phyloP scores from a whole-genome alignment of 2,329 filamentous ascomycete genomes.

The Fusarium xylarioides region DNA sequence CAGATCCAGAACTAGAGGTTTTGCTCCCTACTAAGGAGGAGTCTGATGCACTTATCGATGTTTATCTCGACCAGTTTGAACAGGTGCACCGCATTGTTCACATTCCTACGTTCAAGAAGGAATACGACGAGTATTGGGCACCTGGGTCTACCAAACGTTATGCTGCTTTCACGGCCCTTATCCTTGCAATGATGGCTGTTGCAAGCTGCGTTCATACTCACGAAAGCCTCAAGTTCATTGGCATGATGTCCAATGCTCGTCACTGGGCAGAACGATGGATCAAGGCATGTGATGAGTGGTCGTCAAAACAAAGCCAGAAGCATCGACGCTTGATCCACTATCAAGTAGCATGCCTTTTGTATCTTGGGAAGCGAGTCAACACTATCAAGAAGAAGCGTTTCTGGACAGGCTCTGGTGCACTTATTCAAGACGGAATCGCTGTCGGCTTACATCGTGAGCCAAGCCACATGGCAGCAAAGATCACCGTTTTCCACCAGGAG shows the following conservation, averaged over 20 bases:
- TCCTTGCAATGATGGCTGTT: slow-evolving; percentile 69
- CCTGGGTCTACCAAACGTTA: slow-evolving; percentile 53
- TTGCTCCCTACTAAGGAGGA: slow-evolving; percentile 59
- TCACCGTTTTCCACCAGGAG: slow-evolving; percentile 68
- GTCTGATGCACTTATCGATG: slow-evolving; percentile 58
- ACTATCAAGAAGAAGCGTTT: slow-evolving; percentile 72
- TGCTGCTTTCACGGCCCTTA: slow-evolving; percentile 64
- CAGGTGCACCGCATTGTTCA: slow-evolving; percentile 67
- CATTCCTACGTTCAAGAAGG: slow-evolving; percentile 65
- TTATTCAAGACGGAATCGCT: slow-evolving; percentile 66
- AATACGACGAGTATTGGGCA: slow-evolving; percentile 66
- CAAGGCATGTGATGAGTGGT: slow-evolving; percentile 64
- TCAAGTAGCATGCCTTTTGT: slow-evolving; percentile 67
- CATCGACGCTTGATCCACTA: slow-evolving; percentile 69
- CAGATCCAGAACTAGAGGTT: slow-evolving; percentile 60
- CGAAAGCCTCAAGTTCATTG: slow-evolving; percentile 62
- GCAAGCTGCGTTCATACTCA: slow-evolving; percentile 66
- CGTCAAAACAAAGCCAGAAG: slow-evolving; percentile 66
- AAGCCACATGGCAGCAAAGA: slow-evolving; percentile 62
- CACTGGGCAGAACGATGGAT: slow-evolving; percentile 66
- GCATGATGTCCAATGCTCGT: slow-evolving; percentile 66
- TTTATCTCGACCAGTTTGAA: slow-evolving; percentile 65
- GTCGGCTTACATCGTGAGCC: slow-evolving; percentile 69
- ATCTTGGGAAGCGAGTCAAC: slow-evolving; percentile 69
- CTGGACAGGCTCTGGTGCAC: slow-evolving; percentile 65